Conservation (phyloP, 2,329 filamentous ascomycete genomes). For the Lachnellula hyalina region DNA sequence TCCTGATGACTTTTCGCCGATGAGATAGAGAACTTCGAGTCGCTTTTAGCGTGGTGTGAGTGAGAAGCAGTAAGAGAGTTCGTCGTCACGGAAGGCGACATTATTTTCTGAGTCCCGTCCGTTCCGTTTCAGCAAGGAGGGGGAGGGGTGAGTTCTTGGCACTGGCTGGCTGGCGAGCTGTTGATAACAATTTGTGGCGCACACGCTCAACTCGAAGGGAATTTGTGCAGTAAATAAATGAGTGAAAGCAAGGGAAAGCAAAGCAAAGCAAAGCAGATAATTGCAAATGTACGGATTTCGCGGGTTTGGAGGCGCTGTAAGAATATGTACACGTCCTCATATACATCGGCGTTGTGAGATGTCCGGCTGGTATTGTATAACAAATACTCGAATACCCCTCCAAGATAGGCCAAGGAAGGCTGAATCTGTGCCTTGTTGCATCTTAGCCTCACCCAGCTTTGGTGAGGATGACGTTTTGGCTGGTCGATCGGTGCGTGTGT, state of each 20-base stretch:
- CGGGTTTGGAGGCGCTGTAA: too few relatives aligned
- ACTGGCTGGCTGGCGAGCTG: not conserved
- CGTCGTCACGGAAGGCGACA: not conserved
- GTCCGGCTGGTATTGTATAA: not conserved
- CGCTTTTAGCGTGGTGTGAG: constrained; percentile 5
- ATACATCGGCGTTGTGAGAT: not conserved
- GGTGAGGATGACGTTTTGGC: not conserved
- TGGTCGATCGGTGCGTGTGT: not conserved
- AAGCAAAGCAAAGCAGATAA: too few relatives aligned
- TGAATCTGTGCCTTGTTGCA: not conserved
- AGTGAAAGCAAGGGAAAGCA: too few relatives aligned
- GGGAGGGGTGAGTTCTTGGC: not conserved
- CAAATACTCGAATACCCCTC: not conserved
- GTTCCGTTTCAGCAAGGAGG: not conserved
- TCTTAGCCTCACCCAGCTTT: not conserved
- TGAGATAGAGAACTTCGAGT: constrained; percentile 20
- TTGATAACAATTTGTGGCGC: not conserved
- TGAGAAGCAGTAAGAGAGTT: not conserved
- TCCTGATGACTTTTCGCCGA: constrained; percentile 24
- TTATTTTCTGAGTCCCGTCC: not conserved
- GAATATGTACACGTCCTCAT: not conserved
- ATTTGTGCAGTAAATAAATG: not conserved
- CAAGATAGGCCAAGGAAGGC: not conserved
- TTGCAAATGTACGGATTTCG: too few relatives aligned
- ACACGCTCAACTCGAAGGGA: not conserved